Evolutionary conservation across 2,329 filamentous ascomycete species (phyloP).

Genomic region (Myriosclerotinia duriaeana): DNA sequence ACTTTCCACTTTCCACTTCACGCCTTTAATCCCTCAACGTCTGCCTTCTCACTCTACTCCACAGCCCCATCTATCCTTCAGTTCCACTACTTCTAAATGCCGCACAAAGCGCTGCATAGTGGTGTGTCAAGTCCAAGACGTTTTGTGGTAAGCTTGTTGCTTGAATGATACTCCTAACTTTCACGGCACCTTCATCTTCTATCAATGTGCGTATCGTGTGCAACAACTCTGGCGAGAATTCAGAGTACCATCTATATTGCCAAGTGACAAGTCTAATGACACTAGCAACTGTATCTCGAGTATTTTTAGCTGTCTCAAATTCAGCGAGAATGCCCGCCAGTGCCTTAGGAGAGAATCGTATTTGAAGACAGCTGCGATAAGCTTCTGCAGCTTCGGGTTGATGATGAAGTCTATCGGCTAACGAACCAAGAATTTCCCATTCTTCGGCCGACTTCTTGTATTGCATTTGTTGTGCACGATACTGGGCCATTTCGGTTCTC

Average conservation of each 20-base stretch:
- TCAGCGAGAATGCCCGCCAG: slow-evolving; percentile 80
- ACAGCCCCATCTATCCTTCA: slow-evolving; percentile 33
- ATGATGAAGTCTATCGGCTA: slow-evolving; percentile 91
- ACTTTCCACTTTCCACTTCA: slow-evolving; percentile 8
- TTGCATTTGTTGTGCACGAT: slow-evolving; percentile 85
- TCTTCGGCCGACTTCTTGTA: slow-evolving; percentile 97
- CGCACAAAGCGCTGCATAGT: slow-evolving; percentile 92
- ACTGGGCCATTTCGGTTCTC: slow-evolving; percentile 97
- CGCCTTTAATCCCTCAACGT: too few relatives aligned
- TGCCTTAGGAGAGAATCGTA: slow-evolving; percentile 91
- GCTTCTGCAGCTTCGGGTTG: slow-evolving; percentile 89
- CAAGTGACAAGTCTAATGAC: slow-evolving; percentile 90
- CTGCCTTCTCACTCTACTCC: background rate
- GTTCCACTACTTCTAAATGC: slow-evolving; percentile 87
- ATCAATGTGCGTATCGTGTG: slow-evolving; percentile 88
- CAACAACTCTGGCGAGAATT: slow-evolving; percentile 92
- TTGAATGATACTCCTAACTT: slow-evolving; percentile 95
- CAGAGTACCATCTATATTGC: slow-evolving; percentile 99
- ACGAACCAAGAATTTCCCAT: slow-evolving; percentile 94
- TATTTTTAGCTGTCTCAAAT: slow-evolving; percentile 76
- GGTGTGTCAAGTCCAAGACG: slow-evolving; percentile 90
- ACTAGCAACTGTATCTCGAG: slow-evolving; percentile 76
- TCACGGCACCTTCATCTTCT: slow-evolving; percentile 95
- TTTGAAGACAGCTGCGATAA: slow-evolving; percentile 81
- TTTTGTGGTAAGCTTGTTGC: slow-evolving; percentile 90